Evolutionary conservation across 805 yeast species (phyloP).

Genomic region (Cyberlindnera saturnus): DNA sequence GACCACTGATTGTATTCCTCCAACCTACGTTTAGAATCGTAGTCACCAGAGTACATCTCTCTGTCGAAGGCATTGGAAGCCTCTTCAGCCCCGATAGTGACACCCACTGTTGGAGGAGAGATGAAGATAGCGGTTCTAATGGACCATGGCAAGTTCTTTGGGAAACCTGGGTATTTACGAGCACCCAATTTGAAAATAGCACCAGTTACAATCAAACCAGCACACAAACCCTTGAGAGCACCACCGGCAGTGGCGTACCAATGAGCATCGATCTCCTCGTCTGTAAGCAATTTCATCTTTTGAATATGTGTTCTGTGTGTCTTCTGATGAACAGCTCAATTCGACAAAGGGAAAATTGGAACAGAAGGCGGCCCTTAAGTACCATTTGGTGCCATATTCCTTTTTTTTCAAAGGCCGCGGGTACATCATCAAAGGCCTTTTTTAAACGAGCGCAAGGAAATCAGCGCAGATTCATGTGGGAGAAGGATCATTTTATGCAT

Average conservation of each 20-base stretch:
- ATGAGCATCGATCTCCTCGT: conserved; percentile 65
- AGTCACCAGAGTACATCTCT: conserved; percentile 45
- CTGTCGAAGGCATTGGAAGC: conserved; percentile 65
- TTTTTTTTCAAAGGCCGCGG: no score
- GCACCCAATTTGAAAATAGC: conserved; percentile 49
- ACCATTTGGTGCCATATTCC: no score
- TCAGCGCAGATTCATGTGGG: no score
- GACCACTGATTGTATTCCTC: conserved; percentile 50
- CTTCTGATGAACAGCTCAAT: neutral
- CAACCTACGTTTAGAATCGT: conserved; percentile 30
- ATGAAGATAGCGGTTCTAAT: conserved; percentile 60
- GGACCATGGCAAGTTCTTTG: conserved; percentile 42
- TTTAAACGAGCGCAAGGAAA: no score
- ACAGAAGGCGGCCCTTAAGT: no score
- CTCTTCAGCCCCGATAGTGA: conserved; percentile 64
- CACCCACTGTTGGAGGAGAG: conserved; percentile 58
- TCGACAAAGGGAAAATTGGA: no score
- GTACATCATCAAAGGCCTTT: no score
- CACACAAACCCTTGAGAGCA: conserved; percentile 51
- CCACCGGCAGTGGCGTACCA: conserved; percentile 51
- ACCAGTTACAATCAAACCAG: conserved; percentile 53
- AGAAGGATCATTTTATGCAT: no score
- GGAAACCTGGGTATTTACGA: conserved; percentile 38
- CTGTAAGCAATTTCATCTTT: conserved; percentile 59
- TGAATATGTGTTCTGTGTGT: neutral